Base-by-base conservation (phyloP, 2,329 filamentous ascomycete species). In the Calycina marina region DNA sequence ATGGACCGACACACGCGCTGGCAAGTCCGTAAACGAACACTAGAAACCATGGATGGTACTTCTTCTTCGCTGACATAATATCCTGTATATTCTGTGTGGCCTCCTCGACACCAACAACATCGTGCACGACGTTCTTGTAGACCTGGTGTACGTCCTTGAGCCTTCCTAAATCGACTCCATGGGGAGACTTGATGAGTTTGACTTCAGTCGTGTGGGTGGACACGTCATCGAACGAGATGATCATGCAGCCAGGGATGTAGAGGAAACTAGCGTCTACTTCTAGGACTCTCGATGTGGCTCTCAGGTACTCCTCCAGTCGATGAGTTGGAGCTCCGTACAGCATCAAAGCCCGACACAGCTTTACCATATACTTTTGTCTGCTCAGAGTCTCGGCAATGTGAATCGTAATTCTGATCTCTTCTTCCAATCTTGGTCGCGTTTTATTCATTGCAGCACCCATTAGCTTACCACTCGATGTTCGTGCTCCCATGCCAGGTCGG, bases 241-340 rank as follows among this genome's bases (percentile, higher is more conserved):
- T 81, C 86, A 94, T 94, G 49, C 82, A 92, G 0, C 82, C 82
- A 0, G 86, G 85, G 17, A 93, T 72, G 51, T 93, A 94, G 14
- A 93, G 60, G 45, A 90, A 93, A 47, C 93, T 84, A 4, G 78
- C 79, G 42, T 93, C 80, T 11, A 93, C 86, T 54, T 86, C 81
- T 22, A 94, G 67, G 2, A 90, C 81, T n/a, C 81, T 69, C 1
- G 86, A 77, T 6, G 81, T 85, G 80, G 88, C 92, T 40, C 69
- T 76, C 71, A 94, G 77, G 54, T 93, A 93, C 51, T 93, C 80
- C 55, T 94, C 86, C 13, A 94, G 62, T 8, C 86, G 76, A 58
- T 94, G 86, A 0, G 85, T 93, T 1, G 86, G 86, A 1, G 86
- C 86, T 9, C 86, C 86, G 42, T 83, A 93, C 49, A 74, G 66